Base-by-base conservation (phyloP, 441 rosid genomes). In the Melastoma candidum region DNA sequence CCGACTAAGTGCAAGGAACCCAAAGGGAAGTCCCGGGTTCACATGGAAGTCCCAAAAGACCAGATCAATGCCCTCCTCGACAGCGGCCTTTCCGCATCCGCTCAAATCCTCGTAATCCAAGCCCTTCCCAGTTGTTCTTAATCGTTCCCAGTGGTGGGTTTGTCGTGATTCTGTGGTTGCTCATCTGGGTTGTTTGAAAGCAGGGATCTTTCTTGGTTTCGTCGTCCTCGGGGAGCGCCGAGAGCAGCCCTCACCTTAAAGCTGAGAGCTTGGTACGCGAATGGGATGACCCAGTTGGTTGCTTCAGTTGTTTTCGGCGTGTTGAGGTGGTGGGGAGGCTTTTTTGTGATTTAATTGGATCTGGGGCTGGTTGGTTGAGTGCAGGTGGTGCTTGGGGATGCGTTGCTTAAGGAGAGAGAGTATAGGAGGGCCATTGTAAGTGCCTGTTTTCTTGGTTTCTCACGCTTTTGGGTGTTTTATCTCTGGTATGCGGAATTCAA, bases 121-220 rank as follows among this genome's bases (percentile, higher is more conserved):
- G 39, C 13, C 25, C 52, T 46, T 58, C 36, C 13, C 47, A 39
- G 7, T 65, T 36, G 11, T 43, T 45, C 39, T 46, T 25, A 26
- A 25, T 14, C 0, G 12, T 68, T 51, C 22, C 44, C 1, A 7
- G 44, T 3, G 3, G 3, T 52, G 26, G 26, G 25, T 12, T 53
- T 44, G 60, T 8, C 7, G 9, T 29, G 41, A 32, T 32, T 48
- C 44, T 8, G 25, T 52, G 10, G 22, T 26, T 7, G 0, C 26
- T 12, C 17, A 9, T 66, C 48, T 12, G 12, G 41, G 43, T 32
- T 49, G 51, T 13, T 44, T 26, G 17, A 24, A 44, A 52, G 36
- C 76, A 88, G 98, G 97, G 95, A 4, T 73, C 81, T 61, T 93
- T 93, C 53, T 83, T 93, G 24, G 95, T 84, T 41, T 88, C 98